phyloP scores from a whole-genome alignment of 805 yeast genomes.

The Hanseniaspora jakobsenii region DNA sequence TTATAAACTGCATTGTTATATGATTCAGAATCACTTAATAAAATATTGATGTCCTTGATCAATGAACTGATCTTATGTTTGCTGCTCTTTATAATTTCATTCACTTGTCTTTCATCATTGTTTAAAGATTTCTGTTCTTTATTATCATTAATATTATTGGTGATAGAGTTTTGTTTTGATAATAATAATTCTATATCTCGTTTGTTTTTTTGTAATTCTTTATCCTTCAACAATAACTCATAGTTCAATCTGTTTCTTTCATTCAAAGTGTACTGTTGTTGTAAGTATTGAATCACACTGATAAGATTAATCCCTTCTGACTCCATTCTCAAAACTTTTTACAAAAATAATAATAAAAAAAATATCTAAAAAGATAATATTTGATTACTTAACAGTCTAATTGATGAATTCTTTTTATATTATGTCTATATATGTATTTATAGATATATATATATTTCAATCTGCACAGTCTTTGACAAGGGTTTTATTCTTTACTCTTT shows the following conservation, averaged over 20 bases:
- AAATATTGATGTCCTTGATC: conserved; percentile 9
- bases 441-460: too few species aligned
- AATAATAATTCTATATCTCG: background rate
- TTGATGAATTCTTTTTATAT: too few species aligned
- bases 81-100: background rate
- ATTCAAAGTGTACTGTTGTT: conserved; percentile 48
- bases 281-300: conserved; percentile 46
- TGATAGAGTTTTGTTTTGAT: too few species aligned
- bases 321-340: background rate
- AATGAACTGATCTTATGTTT: conserved; percentile 5
- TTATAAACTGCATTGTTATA: background rate
- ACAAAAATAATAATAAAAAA: background rate
- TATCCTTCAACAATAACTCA: conserved; percentile 30
- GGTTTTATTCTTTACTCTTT: too few species aligned
- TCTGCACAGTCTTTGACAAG: too few species aligned
- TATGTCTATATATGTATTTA: too few species aligned
- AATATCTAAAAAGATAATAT: too few species aligned
- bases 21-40: background rate
- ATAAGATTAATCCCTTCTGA: conserved; percentile 5
- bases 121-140: too few species aligned
- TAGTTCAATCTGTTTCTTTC: conserved; percentile 50
- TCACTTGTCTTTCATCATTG: background rate
- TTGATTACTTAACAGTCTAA: too few species aligned
- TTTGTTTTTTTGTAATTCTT: conserved; percentile 9
- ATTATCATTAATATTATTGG: too few species aligned